Evolutionary conservation across 164 flowering plant species (phyloP), one percentile per base, ranked within the genome.

Genomic region (Houttuynia cordata): DNA sequence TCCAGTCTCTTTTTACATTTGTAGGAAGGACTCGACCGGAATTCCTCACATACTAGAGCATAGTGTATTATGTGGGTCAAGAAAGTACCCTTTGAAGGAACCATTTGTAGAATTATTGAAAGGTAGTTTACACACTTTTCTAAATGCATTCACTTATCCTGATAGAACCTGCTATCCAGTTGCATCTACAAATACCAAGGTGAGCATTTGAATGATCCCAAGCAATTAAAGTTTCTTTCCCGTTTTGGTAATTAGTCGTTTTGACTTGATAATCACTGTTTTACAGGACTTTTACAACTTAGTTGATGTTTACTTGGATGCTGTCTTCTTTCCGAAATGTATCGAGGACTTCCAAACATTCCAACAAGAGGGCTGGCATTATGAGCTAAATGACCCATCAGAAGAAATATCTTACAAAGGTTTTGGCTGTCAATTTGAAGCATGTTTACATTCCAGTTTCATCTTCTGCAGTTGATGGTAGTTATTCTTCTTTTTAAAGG

Each of bases 301-400:
- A 70, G 96, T 93, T 56, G 99, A 93, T 78, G 99, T 93, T 10
- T 93, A 93, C 67, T 71, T 93, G 62, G 99, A 93, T 79, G 99
- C 99, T 18, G 99, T 93, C 63, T 90, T 93, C 81, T 93, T 90
- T 64, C 99, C 99, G 15, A 93, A 85, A 61, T 93, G 97, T 71
- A 83, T 93, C 58, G 86, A 88, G 71, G 97, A 93, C 73, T 66
- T 76, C 51, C 86, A 84, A 60, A 90, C 91, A 53, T 93, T 93
- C 68, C 99, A 93, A 62, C 99, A 93, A 66, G 99, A 90, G 86
- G 99, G 99, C 70, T 93, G 99, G 99, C 99, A 93, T 76, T 93
- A 86, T 72, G 99, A 93, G 77, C 86, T 93, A 41, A 77, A 93
- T 53, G 62, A 83, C 69, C 92, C 95, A 30, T 78, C 92, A 9